Conservation (phyloP, 1,284 basidiomycete species). For the Sporisorium graminicola region DNA sequence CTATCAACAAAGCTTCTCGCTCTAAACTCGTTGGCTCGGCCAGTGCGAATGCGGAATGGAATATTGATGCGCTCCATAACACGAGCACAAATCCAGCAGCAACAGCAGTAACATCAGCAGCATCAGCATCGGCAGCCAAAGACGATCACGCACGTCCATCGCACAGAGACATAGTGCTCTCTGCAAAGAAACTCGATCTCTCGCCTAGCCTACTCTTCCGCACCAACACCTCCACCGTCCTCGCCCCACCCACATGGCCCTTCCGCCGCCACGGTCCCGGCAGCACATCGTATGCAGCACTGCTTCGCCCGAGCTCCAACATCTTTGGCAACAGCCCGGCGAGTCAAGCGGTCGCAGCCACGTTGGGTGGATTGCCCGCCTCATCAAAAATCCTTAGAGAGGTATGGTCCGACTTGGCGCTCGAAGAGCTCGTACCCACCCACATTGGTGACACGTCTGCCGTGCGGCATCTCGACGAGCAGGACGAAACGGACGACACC, state of each 20-base stretch:
- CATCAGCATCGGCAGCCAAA: not conserved
- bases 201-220: slow-evolving; percentile 38
- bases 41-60: slow-evolving; percentile 12
- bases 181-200: slow-evolving; percentile 38
- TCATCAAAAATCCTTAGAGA: slow-evolving; percentile 33
- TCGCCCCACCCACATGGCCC: slow-evolving; percentile 51
- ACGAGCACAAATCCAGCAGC: not conserved
- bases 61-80: slow-evolving; percentile 6
- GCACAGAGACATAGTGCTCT: slow-evolving; percentile 6
- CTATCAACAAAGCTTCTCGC: slow-evolving; percentile 43
- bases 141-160: slow-evolving; percentile 1
- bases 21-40: slow-evolving; percentile 43
- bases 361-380: slow-evolving; percentile 33
- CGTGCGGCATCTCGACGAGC: slow-evolving; percentile 11
- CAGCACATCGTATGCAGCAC: slow-evolving; percentile 46
- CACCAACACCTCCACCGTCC: slow-evolving; percentile 29
- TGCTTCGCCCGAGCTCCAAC: slow-evolving; percentile 46
- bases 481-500: not conserved
- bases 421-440: slow-evolving; percentile 53
- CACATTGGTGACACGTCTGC: slow-evolving; percentile 33
- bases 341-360: slow-evolving; percentile 42
- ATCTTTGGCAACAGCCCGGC: slow-evolving; percentile 41
- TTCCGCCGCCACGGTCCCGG: slow-evolving; percentile 58
- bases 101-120: too few species aligned
- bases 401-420: slow-evolving; percentile 61